phyloP scores from a whole-genome alignment of 805 yeast genomes.

The Yamadazyma olivae region DNA sequence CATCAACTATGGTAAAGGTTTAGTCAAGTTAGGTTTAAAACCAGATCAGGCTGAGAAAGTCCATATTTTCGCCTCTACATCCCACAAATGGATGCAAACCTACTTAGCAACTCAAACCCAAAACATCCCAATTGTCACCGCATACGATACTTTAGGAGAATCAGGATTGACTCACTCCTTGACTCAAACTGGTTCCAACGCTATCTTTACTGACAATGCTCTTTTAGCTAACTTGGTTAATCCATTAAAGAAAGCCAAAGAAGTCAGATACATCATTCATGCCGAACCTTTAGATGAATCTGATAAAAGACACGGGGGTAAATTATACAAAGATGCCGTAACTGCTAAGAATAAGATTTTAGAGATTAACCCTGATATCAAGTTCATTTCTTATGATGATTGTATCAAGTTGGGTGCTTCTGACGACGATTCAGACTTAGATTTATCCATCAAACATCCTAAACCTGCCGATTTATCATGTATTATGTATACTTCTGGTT shows the following conservation, averaged over 20 bases:
- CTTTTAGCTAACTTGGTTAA: conserved; percentile 63
- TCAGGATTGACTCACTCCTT: conserved; percentile 83
- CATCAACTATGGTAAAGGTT: conserved; percentile 67
- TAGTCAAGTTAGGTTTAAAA: conserved; percentile 65
- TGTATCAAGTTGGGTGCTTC: conserved; percentile 58
- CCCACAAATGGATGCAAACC: conserved; percentile 87
- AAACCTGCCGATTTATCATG: conserved; percentile 63
- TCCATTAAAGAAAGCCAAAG: conserved; percentile 64
- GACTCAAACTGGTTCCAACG: conserved; percentile 74
- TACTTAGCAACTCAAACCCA: conserved; percentile 78
- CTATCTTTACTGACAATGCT: conserved; percentile 79
- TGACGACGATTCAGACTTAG: conserved; percentile 23
- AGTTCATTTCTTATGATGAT: conserved; percentile 63
- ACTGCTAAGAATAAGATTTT: conserved; percentile 57
- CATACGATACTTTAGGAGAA: conserved; percentile 94
- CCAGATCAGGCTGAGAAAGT: conserved; percentile 60
- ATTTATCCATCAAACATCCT: conserved; percentile 24
- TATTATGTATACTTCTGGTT: conserved; percentile 87
- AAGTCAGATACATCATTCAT: conserved; percentile 70
- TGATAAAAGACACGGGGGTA: conserved; percentile 66
- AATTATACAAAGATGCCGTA: conserved; percentile 53
- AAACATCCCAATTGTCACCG: conserved; percentile 85
- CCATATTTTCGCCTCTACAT: conserved; percentile 86
- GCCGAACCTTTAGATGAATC: conserved; percentile 55
- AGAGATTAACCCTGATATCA: conserved; percentile 73